Conservation (phyloP, 495 filamentous ascomycete species). For the Talaromyces proteolyticus region DNA sequence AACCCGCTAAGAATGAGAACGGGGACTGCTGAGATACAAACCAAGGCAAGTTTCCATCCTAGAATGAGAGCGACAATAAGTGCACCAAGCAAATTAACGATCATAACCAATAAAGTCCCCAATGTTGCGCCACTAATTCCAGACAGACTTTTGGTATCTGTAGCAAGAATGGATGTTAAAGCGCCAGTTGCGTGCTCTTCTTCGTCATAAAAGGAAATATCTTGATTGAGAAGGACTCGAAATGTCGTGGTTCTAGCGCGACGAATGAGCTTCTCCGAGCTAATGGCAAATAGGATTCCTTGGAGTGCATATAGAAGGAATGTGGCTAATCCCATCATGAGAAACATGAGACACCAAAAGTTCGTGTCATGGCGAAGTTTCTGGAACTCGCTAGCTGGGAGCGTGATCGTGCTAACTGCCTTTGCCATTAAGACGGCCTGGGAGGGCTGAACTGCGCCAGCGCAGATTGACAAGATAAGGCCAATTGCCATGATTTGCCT, state of each 20-base stretch:
- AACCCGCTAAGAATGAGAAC: constrained; percentile 75
- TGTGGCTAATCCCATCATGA: constrained; percentile 77
- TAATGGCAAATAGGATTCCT: constrained; percentile 73
- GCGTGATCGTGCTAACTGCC: constrained; percentile 63
- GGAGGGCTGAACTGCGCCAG: constrained; percentile 77
- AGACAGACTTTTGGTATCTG: constrained; percentile 77
- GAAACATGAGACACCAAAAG: constrained; percentile 93
- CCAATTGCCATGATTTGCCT: constrained; percentile 68
- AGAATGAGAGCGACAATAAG: constrained; percentile 62
- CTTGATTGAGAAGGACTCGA: constrained; percentile 80
- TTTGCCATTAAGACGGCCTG: constrained; percentile 92
- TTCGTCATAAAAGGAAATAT: constrained; percentile 81
- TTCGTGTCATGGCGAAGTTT: constrained; percentile 61
- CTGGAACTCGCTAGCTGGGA: constrained; percentile 34
- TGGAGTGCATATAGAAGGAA: constrained; percentile 64
- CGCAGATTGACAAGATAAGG: constrained; percentile 70
- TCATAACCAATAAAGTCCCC: constrained; percentile 70
- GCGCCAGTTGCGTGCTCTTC: constrained; percentile 82
- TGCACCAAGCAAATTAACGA: constrained; percentile 66
- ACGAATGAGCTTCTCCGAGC: constrained; percentile 77
- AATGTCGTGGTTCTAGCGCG: constrained; percentile 77
- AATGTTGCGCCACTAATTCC: constrained; percentile 77
- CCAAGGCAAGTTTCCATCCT: constrained; percentile 91
- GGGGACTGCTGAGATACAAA: constrained; percentile 73
- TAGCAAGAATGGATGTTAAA: constrained; percentile 77